Evolutionary conservation across 306 rosid genomes (phyloP).

Genomic region (Psophocarpus tetragonolobus): DNA sequence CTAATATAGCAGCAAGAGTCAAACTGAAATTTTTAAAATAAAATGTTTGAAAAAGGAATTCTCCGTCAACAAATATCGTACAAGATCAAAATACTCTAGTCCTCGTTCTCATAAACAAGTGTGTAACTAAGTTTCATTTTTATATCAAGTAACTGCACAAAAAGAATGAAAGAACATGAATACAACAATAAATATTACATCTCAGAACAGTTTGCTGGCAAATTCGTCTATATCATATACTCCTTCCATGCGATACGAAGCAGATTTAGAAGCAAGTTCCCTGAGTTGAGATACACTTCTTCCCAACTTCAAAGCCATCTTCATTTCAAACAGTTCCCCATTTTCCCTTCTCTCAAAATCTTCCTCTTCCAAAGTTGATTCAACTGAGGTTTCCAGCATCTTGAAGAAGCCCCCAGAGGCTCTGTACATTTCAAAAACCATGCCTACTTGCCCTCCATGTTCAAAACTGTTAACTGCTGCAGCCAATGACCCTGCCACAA

Average conservation of each 20-base stretch:
- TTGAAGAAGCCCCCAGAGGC: slow-evolving; percentile 55
- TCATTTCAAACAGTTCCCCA: slow-evolving; percentile 60
- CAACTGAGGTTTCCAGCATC: slow-evolving; percentile 47
- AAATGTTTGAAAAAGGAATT: not conserved
- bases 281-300: slow-evolving; percentile 62
- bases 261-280: slow-evolving; percentile 54
- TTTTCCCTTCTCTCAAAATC: slow-evolving; percentile 67
- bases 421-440: slow-evolving; percentile 77
- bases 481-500: slow-evolving; percentile 60
- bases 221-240: slow-evolving; percentile 51
- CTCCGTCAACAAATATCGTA: not conserved
- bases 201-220: slow-evolving; percentile 45
- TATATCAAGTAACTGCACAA: not conserved
- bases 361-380: slow-evolving; percentile 47
- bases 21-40: not conserved
- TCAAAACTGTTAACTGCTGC: slow-evolving; percentile 51
- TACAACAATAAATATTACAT: not conserved
- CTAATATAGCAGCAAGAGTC: not conserved
- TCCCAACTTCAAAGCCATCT: slow-evolving; percentile 65
- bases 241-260: slow-evolving; percentile 45
- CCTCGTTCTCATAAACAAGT: not conserved
- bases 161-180: slow-evolving; percentile 22
- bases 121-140: not conserved
- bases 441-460: slow-evolving; percentile 77
- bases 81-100: not conserved